Evolutionary conservation across 2,329 filamentous ascomycete genomes (phyloP), one percentile per base, ranked within the genome.

Genomic region (Leptographium radiaticola): DNA sequence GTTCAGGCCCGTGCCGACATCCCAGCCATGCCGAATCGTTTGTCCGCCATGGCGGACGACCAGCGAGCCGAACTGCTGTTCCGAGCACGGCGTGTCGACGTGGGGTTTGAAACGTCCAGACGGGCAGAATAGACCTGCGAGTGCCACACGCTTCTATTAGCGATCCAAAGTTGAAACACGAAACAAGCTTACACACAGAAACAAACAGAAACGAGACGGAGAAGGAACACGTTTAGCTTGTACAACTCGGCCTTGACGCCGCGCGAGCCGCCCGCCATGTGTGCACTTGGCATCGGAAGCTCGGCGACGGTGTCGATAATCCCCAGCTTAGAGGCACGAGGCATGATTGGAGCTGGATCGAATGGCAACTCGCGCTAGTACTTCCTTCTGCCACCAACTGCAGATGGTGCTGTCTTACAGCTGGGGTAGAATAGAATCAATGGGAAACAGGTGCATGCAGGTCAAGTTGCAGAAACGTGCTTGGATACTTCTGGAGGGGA

Each of bases 241-340:
- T 79, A 80, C 2, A 82, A 63, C 63, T 81, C 76, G 0, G 76
- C 76, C 5, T 63, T 64, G 1, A 81, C 63, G 8, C 68, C 68
- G 0, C 65, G 59, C 5, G 4, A 59, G 20, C 45, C 47, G 39
- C 12, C n/a, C 40, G 38, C 15, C 38, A 44, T 11, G 11, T 20
- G 11, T 30, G 13, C 40, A 38, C 42, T 62, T 0, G 65, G 67
- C 11, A 77, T 61, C 0, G 82, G 66, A 0, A 68, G 56, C 52
- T 79, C 72, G 1, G 69, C 69, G 12, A 80, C 62, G 0, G 66
- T 64, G 52, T 79, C 71, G 3, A 81, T 59, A n/a, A 83, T 76
- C 0, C 76, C 75, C 8, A 68, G 60, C 12, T 72, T 65, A 5
- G 76, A 74, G 25, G 25, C 5, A 25, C 3, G 2, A 25, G 25